Evolutionary conservation across 1,139 yeast species (phyloP).

Genomic region (Zygosaccharomyces sapae): DNA sequence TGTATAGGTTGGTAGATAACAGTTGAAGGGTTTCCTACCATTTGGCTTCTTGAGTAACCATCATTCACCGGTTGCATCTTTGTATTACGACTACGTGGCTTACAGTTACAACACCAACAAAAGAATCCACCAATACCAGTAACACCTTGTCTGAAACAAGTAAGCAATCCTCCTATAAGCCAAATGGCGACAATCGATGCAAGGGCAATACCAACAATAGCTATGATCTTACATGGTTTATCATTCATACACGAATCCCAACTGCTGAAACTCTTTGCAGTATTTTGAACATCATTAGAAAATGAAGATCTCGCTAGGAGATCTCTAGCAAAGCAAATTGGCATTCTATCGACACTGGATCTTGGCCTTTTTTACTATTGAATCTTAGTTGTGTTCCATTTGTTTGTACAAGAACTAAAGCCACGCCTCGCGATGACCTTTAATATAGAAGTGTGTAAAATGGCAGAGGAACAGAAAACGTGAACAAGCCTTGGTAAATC

Average conservation of each 20-base stretch:
- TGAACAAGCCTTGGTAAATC: background rate
- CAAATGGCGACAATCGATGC: slow-evolving; percentile 43
- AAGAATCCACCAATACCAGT: slow-evolving; percentile 37
- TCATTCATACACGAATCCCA: slow-evolving; percentile 85
- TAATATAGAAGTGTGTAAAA: slow-evolving; percentile 1
- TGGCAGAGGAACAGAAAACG: slow-evolving; percentile 2
- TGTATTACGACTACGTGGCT: slow-evolving; percentile 15
- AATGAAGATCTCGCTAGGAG: slow-evolving; percentile 19
- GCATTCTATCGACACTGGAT: slow-evolving; percentile 3
- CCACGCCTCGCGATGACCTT: slow-evolving; percentile 6
- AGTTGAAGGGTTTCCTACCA: slow-evolving; percentile 21
- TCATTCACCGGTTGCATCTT: slow-evolving; percentile 16
- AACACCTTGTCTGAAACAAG: slow-evolving; percentile 43
- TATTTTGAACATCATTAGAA: slow-evolving; percentile 29
- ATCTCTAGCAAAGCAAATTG: slow-evolving; percentile 11
- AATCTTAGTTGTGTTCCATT: background rate
- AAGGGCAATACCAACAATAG: slow-evolving; percentile 64
- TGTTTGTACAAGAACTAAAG: slow-evolving; percentile 3
- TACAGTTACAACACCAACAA: slow-evolving; percentile 42
- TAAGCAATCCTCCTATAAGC: slow-evolving; percentile 40
- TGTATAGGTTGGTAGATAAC: slow-evolving; percentile 34
- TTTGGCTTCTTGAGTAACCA: slow-evolving; percentile 14
- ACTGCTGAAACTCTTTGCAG: slow-evolving; percentile 54
- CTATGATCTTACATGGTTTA: slow-evolving; percentile 67
- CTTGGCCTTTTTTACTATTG: slow-evolving; percentile 3